These are phyloP conservation scores for Lasiosphaeriaceae sp. DNA, from an alignment of 495 filamentous ascomycete species.

Conservation along the genomic window DNA sequence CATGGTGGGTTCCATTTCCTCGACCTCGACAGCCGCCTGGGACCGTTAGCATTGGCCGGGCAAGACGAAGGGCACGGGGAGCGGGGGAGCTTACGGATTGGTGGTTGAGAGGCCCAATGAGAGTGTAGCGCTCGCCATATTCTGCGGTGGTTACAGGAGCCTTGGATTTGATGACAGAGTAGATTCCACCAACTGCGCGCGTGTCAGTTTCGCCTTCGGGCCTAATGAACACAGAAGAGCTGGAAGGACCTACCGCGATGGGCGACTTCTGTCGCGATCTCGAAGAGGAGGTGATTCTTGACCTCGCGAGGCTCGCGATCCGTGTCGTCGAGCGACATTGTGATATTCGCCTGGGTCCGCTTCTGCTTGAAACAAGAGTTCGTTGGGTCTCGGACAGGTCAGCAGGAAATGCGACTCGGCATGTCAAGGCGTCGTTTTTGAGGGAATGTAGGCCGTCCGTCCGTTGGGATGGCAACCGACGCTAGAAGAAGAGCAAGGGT, in stretches of 20 bases:
- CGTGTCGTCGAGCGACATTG: constrained; percentile 30
- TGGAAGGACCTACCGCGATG: constrained; percentile 68
- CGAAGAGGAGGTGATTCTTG: constrained; percentile 67
- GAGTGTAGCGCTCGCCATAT: constrained; percentile 95
- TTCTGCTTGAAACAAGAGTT: background rate
- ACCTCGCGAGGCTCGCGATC: constrained; percentile 42
- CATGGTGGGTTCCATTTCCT: constrained; percentile 80
- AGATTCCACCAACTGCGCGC: constrained; percentile 87
- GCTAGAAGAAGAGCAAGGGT: background rate
- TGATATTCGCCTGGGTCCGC: background rate
- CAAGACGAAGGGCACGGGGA: background rate
- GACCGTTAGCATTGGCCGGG: constrained; percentile 11
- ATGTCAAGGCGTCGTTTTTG: background rate
- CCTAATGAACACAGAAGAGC: constrained; percentile 4
- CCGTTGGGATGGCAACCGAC: background rate
- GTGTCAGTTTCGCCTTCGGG: constrained; percentile 1
- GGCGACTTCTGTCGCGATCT: constrained; percentile 93
- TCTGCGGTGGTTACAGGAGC: constrained; percentile 95
- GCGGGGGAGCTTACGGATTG: constrained; percentile 61
- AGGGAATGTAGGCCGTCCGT: background rate
- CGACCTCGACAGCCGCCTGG: constrained; percentile 91
- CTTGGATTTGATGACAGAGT: constrained; percentile 98
- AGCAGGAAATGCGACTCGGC: constrained; percentile 1
- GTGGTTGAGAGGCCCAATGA: constrained; percentile 91
- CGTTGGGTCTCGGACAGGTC: background rate